Evolutionary conservation across 768 basidiomycete genomes (phyloP).

Genomic region (Tricholoma sp.): DNA sequence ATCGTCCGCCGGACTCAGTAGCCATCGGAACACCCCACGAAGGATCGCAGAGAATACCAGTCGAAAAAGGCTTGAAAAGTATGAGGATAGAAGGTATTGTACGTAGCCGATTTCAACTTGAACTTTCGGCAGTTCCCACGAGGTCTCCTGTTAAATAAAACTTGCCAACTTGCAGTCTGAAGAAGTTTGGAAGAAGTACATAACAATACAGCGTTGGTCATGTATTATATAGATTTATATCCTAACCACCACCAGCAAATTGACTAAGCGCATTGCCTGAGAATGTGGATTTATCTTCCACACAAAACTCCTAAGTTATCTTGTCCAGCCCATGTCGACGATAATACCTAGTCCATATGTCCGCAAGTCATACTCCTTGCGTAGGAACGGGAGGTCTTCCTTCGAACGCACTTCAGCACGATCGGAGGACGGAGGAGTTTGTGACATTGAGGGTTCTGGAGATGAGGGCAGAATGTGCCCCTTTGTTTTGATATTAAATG

Average conservation of each 20-base stretch:
- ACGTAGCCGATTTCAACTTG: too few relatives aligned
- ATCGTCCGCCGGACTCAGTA: conserved; percentile 29
- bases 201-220: neutral
- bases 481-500: conserved; percentile 9
- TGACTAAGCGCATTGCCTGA: neutral
- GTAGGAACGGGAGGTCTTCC: conserved; percentile 23
- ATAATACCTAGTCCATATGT: conserved; percentile 68
- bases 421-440: conserved; percentile 5
- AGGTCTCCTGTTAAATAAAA: neutral
- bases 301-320: conserved; percentile 8
- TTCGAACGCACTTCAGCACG: conserved; percentile 11
- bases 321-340: conserved; percentile 70
- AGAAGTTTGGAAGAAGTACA: too few relatives aligned
- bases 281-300: neutral
- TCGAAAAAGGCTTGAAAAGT: conserved; percentile 1
- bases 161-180: neutral
- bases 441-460: conserved; percentile 5
- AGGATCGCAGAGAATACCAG: conserved; percentile 1
- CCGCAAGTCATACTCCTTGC: conserved; percentile 65
- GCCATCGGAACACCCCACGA: conserved; percentile 26
- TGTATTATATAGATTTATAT: neutral
- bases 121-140: conserved; percentile 19
- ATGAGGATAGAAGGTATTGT: neutral
- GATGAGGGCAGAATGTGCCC: conserved; percentile 1
- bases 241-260: neutral